phyloP scores from a whole-genome alignment of 2,329 filamentous ascomycete genomes.

The Magnaporthales sp. region DNA sequence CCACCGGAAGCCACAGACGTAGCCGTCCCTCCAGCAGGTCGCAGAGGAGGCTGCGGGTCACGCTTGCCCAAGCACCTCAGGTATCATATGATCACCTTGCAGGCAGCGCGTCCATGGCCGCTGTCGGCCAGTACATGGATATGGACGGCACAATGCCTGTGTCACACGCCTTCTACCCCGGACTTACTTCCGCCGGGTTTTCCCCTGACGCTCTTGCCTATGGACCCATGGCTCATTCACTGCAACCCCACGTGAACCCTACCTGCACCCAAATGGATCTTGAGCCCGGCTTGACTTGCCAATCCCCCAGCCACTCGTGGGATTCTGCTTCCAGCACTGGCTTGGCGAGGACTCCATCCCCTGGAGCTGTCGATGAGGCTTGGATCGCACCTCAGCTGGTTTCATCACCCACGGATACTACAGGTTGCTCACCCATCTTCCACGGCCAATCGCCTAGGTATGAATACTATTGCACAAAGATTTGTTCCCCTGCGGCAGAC shows the following conservation, averaged over 20 bases:
- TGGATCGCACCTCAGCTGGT: conserved; percentile 29
- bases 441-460: conserved; percentile 45
- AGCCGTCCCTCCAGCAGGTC: conserved; percentile 26
- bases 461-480: conserved; percentile 14
- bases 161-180: conserved; percentile 33
- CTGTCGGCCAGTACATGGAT: conserved; percentile 17
- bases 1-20: conserved; percentile 33
- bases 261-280: conserved; percentile 39
- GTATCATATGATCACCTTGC: conserved; percentile 43
- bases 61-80: conserved; percentile 38
- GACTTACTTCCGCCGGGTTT: conserved; percentile 33
- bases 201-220: conserved; percentile 33
- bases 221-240: conserved; percentile 28
- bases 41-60: conserved; percentile 34
- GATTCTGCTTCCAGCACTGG: conserved; percentile 40
- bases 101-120: conserved; percentile 33
- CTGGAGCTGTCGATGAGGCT: conserved; percentile 37
- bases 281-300: conserved; percentile 36
- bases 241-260: conserved; percentile 45
- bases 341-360: conserved; percentile 42
- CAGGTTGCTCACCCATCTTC: conserved; percentile 40
- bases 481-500: conserved; percentile 2
- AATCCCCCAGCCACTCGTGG: conserved; percentile 43
- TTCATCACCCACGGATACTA: conserved; percentile 34
- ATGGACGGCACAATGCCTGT: conserved; percentile 5